Conservation (phyloP, 176 grass and related monocot genomes). For the Ensete glaucum region DNA sequence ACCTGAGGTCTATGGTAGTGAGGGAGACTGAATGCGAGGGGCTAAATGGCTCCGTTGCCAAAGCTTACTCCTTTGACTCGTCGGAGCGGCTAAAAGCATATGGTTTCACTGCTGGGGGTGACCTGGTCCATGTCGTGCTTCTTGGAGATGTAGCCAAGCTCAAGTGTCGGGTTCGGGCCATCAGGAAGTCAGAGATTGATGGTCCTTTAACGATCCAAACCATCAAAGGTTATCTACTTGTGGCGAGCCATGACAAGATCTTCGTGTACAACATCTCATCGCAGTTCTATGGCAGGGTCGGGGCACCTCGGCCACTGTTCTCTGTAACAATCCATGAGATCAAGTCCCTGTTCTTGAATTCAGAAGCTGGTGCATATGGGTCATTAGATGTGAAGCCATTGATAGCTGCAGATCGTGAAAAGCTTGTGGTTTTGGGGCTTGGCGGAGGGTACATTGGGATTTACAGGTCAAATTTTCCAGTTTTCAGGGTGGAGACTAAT, state of each 20-base stretch:
- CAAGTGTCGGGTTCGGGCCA: conserved; percentile 63
- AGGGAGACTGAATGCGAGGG: conserved; percentile 23
- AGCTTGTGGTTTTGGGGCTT: conserved; percentile 87
- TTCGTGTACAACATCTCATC: conserved; percentile 86
- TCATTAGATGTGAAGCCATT: conserved; percentile 41
- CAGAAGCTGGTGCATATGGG: conserved; percentile 8
- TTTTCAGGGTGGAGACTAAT: conserved; percentile 67
- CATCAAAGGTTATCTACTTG: conserved; percentile 72
- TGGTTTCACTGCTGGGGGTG: conserved; percentile 60
- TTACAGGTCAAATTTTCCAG: conserved; percentile 70
- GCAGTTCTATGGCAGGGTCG: conserved; percentile 72
- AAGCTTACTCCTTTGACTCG: conserved; percentile 53
- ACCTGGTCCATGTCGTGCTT: conserved; percentile 71
- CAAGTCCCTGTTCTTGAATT: conserved; percentile 58
- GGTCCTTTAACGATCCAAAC: conserved; percentile 52
- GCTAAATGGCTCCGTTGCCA: conserved; percentile 20
- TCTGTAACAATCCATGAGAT: conserved; percentile 56
- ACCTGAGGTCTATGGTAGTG: conserved; percentile 74
- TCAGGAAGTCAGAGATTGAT: conserved; percentile 66
- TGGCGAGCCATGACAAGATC: conserved; percentile 64
- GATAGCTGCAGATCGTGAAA: conserved; percentile 53
- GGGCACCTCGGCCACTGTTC: conserved; percentile 55
- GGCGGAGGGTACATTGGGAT: conserved; percentile 62
- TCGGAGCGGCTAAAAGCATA: conserved; percentile 91
- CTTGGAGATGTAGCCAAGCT: conserved; percentile 78